Conservation (phyloP, 2,329 filamentous ascomycete genomes). For the Didymella lethalis region DNA sequence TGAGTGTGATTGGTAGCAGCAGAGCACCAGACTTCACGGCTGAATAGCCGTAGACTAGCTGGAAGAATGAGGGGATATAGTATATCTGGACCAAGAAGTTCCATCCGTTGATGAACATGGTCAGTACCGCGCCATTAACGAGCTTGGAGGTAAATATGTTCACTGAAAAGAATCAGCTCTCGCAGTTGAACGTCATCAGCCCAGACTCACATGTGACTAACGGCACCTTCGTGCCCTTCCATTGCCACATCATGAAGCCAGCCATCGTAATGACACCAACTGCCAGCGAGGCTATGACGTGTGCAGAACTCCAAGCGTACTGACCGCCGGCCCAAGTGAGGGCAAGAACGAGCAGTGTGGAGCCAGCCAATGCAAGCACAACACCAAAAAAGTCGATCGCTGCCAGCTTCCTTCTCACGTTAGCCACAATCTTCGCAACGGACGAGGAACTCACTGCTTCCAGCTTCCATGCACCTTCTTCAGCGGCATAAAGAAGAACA, state of each 20-base stretch:
- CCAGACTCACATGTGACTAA: conserved; percentile 62
- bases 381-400: conserved; percentile 68
- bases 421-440: neutral
- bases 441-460: conserved; percentile 51
- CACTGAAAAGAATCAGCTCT: conserved; percentile 18
- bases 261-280: conserved; percentile 59
- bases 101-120: conserved; percentile 66
- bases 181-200: neutral
- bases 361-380: conserved; percentile 60
- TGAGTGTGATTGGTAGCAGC: conserved; percentile 56
- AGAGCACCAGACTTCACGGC: conserved; percentile 61
- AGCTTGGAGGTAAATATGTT: conserved; percentile 28
- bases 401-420: conserved; percentile 25
- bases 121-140: conserved; percentile 30
- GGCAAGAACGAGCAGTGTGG: conserved; percentile 62
- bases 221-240: conserved; percentile 64
- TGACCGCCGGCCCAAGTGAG: conserved; percentile 68
- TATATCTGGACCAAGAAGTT: conserved; percentile 68
- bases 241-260: conserved; percentile 64
- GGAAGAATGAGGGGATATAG: conserved; percentile 69
- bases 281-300: conserved; percentile 61
- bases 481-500: conserved; percentile 48
- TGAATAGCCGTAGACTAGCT: conserved; percentile 62
- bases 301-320: conserved; percentile 62
- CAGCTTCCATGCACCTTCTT: conserved; percentile 58